Base-by-base conservation (phyloP, 2,329 filamentous ascomycete species). In the Albifimbria verrucaria region DNA sequence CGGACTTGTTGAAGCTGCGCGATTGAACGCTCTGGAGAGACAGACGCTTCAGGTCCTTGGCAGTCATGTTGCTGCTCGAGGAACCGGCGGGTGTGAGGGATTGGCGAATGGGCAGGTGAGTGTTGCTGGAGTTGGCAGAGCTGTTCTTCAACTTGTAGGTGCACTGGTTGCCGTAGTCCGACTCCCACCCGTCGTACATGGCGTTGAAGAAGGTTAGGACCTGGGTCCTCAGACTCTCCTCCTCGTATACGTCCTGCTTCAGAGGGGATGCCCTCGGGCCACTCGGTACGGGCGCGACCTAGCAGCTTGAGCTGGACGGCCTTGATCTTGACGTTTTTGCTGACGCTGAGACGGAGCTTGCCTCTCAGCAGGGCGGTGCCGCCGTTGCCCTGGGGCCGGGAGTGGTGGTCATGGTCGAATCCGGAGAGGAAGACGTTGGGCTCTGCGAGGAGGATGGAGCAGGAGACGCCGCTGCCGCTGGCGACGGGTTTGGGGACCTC, bases 241-340 rank as follows among this genome's bases (percentile, higher is more conserved):
- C 89, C 66, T 97, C 92, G 62, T 85, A 88, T 50, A 90, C 85
- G 41, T 96, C 89, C 1, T 87, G 81, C 69, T 96, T 96, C 53
- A 87, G 81, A 0, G 92, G 92, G 93, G 25, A 97, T 94, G 49
- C 92, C 91, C 75, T 97, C 94, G 17, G 94, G 93, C 94, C 94
- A 99, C 66, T 96, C 92, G 1, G 94, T 97, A 58, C 88, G 83
- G 3, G 92, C 90, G 66, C 86, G 88, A 25, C 93, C 94, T 41
- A 87, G 83, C 61, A 99, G 89, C 63, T 90, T 93, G 50, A 99
- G 77, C 6, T 89, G 92, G 22, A 99, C 83, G 4, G 90, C 88
- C 75, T 96, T 97, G 60, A 99, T 86, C 72, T 99, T 99, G 46
- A 92, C 85, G 59, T 90, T 89, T 67, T 97, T 97, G 45, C 89